A percentile compares a stretch with the other conserved stretches of the same genome.
These are phyloP conservation scores for Globisporangium recalcitrans DNA, from an alignment of 352 stramenopile species.

Conservation along the genomic window DNA sequence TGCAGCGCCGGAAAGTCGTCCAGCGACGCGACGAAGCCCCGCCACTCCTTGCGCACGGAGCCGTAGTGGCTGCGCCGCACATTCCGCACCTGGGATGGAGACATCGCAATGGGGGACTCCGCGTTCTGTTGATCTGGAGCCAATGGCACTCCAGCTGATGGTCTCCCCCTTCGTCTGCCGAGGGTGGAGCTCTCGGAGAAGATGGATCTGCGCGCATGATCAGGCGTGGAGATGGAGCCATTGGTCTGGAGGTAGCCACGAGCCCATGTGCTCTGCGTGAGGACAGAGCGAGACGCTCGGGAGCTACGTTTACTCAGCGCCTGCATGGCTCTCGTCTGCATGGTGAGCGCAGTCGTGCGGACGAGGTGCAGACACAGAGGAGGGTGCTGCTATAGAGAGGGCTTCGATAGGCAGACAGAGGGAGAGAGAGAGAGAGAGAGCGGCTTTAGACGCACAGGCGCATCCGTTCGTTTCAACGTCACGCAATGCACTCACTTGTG, in stretches of 20 bases:
- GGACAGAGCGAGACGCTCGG: neutral
- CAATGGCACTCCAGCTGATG: no score
- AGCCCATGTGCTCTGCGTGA: neutral
- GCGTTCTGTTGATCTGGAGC: neutral
- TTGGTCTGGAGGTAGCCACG: neutral
- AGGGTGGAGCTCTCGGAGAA: neutral
- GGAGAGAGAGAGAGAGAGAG: neutral
- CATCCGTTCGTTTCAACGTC: neutral
- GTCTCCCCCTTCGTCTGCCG: neutral
- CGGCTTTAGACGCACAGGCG: neutral
- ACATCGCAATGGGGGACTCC: neutral
- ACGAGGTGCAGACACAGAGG: no score
- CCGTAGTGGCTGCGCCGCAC: constrained; percentile 18
- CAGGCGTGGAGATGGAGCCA: neutral
- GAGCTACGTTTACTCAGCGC: neutral
- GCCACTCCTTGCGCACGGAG: constrained; percentile 59
- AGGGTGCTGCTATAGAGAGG: neutral
- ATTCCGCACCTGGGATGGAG: neutral
- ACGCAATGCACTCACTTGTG: neutral
- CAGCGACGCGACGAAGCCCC: constrained; percentile 38
- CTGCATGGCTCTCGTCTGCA: neutral
- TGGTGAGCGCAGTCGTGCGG: neutral
- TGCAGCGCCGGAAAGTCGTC: constrained; percentile 39
- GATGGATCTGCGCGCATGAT: neutral
- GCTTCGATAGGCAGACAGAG: neutral